Evolutionary conservation across 768 basidiomycete genomes (phyloP).

Genomic region (Amanita rubescens): DNA sequence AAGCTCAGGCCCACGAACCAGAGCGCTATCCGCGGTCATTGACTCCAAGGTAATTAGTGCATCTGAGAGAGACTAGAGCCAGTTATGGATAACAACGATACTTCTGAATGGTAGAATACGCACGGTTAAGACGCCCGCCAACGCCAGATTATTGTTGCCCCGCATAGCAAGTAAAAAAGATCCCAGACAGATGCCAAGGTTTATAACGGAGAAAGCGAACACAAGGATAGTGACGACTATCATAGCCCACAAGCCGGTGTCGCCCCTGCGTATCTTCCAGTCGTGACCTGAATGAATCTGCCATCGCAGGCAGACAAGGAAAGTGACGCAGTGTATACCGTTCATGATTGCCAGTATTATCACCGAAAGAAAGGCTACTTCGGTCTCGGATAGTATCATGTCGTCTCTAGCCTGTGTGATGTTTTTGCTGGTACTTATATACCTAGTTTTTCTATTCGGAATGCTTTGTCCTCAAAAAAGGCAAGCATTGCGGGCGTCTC

Average conservation of each 20-base stretch:
- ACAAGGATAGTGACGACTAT: background rate
- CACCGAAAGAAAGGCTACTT: background rate
- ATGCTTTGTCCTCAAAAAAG: too few relatives aligned
- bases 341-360: background rate
- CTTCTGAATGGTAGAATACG: background rate
- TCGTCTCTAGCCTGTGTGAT: background rate
- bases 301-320: conserved; percentile 1
- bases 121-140: background rate
- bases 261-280: background rate
- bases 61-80: background rate
- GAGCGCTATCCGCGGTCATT: background rate
- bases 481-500: too few relatives aligned
- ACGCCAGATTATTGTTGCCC: background rate
- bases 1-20: background rate
- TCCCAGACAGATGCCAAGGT: background rate
- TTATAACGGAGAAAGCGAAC: background rate
- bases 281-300: background rate
- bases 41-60: background rate
- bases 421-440: background rate
- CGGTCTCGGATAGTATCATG: background rate
- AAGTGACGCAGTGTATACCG: background rate
- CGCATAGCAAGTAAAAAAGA: background rate
- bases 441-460: too few relatives aligned
- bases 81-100: background rate
- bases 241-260: background rate